These are phyloP conservation scores for Cylindrotheca fusiformis DNA, from an alignment of 108 stramenopile species.

Conservation along the genomic window DNA sequence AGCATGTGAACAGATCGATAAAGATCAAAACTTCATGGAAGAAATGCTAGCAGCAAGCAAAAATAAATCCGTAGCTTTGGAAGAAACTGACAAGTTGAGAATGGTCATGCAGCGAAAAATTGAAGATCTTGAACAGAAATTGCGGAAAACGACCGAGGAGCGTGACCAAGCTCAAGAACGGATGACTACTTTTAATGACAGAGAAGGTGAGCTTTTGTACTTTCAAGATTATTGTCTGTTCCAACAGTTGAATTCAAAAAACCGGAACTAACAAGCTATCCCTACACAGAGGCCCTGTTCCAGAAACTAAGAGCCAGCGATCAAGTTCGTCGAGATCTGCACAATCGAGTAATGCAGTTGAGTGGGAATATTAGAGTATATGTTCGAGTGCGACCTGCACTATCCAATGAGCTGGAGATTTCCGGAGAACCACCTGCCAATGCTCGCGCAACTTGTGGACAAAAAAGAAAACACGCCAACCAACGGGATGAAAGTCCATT, in stretches of 20 bases:
- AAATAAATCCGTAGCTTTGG: conserved; percentile 11
- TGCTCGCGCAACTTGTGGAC: background rate
- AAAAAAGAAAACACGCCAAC: conserved; percentile 18
- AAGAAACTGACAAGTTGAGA: conserved; percentile 11
- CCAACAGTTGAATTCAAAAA: too few relatives aligned
- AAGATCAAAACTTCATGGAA: conserved; percentile 21
- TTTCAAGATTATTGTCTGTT: too few relatives aligned
- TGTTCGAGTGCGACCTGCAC: conserved; percentile 75
- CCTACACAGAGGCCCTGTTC: conserved; percentile 34
- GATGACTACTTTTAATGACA: conserved; percentile 46
- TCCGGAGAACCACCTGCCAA: background rate
- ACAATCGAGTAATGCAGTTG: conserved; percentile 76
- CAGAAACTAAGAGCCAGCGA: conserved; percentile 56
- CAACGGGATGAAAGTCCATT: conserved; percentile 29
- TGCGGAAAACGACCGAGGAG: conserved; percentile 19
- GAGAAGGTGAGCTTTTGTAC: conserved; percentile 67
- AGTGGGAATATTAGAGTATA: conserved; percentile 86
- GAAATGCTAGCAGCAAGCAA: conserved; percentile 7
- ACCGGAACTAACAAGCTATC: too few relatives aligned
- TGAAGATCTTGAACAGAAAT: conserved; percentile 22
- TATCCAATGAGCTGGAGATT: conserved; percentile 30
- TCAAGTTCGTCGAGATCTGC: conserved; percentile 64
- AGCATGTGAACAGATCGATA: conserved; percentile 18
- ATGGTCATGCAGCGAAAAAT: conserved; percentile 15
- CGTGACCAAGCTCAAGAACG: conserved; percentile 20